Conservation (phyloP, 306 rosid species). For the Corylus heterophylla region DNA sequence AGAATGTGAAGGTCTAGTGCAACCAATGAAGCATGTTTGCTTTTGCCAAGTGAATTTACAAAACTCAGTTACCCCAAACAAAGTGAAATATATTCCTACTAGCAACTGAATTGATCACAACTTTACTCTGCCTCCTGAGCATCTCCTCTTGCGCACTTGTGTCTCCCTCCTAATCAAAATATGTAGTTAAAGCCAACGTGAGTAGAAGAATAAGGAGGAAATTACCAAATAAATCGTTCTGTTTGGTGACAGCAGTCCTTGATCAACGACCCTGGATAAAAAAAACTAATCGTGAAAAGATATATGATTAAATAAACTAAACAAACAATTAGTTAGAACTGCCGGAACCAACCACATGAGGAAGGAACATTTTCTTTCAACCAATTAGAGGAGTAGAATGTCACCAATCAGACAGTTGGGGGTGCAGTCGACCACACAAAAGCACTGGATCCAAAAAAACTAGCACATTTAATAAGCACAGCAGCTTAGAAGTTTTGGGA, state of each 20-base stretch:
- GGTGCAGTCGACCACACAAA: too few relatives aligned
- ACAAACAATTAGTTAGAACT: neutral
- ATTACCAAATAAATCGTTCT: neutral
- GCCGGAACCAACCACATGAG: neutral
- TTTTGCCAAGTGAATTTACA: constrained; percentile 15
- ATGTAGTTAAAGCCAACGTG: neutral
- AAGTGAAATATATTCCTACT: constrained; percentile 39
- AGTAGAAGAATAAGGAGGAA: neutral
- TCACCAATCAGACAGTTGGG: too few relatives aligned
- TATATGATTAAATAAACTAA: neutral
- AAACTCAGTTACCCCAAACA: too few relatives aligned
- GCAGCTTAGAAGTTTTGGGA: too few relatives aligned
- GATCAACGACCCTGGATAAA: neutral
- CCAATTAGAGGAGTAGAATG: neutral
- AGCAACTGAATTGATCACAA: constrained; percentile 57
- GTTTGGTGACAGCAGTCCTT: neutral
- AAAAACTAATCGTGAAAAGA: neutral
- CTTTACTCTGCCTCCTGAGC: constrained; percentile 67
- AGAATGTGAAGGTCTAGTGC: neutral
- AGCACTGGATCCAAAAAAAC: too few relatives aligned
- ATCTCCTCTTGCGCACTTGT: constrained; percentile 63
- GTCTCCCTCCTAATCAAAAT: constrained; percentile 57
- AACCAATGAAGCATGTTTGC: neutral
- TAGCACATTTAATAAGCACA: too few relatives aligned
- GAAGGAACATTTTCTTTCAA: neutral